Evolutionary conservation across 2,329 filamentous ascomycete species (phyloP).

Genomic region (Lasiodiplodia gonubiensis): DNA sequence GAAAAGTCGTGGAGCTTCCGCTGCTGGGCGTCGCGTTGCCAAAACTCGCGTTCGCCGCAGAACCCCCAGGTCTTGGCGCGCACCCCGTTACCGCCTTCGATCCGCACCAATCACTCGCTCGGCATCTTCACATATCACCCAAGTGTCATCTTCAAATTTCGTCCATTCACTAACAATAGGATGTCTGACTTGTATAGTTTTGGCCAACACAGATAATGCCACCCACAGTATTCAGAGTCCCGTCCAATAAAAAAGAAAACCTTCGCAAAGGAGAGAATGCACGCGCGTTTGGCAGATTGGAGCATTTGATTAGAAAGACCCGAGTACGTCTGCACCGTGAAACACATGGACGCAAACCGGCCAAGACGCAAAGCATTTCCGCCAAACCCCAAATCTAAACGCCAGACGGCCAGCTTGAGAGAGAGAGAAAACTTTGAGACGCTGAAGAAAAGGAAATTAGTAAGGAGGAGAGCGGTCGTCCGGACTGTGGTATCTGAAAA

Average conservation of each 20-base stretch:
- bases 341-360: background rate
- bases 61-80: conserved; percentile 18
- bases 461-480: conserved; percentile 10
- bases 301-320: conserved; percentile 15
- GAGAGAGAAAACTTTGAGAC: conserved; percentile 21
- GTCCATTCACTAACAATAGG: conserved; percentile 14
- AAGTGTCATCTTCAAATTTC: background rate
- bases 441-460: conserved; percentile 24
- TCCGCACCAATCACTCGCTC: background rate
- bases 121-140: background rate
- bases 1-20: conserved; percentile 26
- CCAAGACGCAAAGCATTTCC: conserved; percentile 9
- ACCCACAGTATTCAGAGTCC: conserved; percentile 16
- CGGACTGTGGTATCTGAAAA: conserved; percentile 29
- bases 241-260: conserved; percentile 18
- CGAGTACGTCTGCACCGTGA: conserved; percentile 7
- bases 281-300: conserved; percentile 13
- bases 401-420: conserved; percentile 19
- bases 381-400: conserved; percentile 17
- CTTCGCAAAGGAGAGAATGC: conserved; percentile 25
- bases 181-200: conserved; percentile 13
- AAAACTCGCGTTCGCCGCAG: conserved; percentile 21
- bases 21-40: conserved; percentile 26
- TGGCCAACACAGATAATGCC: conserved; percentile 13
- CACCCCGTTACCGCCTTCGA: conserved; percentile 15